Base-by-base conservation (phyloP, 139 green algal species). In the Chlamydomonas schloesseri region DNA sequence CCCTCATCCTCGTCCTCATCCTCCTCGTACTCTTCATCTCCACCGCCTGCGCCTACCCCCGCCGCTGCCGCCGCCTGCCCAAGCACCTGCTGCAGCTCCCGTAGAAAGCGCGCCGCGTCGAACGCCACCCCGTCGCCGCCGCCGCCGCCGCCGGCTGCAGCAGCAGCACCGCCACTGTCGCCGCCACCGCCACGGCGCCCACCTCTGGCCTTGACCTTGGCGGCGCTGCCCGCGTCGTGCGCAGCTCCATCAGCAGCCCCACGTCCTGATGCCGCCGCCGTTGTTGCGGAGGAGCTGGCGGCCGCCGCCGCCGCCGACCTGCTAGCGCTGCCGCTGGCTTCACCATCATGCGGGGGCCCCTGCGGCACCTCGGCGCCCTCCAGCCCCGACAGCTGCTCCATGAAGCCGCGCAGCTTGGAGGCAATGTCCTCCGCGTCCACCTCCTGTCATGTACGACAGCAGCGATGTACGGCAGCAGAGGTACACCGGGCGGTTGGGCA, bases 401-500 rank as follows among this genome's bases (percentile, higher is more conserved):
- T 73, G 65, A 92, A 92, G 18, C 31, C 57, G 0, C 71, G 62
- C 60, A 92, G 72, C 17, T 71, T 47, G 17, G 55, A 9, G 13
- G 78, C 82, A 26, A 92, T 71, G 11, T 72, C 71, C 0, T 73
- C 86, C 11, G 86, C 86, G n/a, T 92, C 89, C 17, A 92, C 73
- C 84, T 87, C 84, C 50, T 24, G 70, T 5, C 9, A 5, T 62
- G 55, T 15, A 58, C 53, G 15, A 65, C 57, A 20, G 57, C n/a
- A n/a, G n/a, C n/a, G n/a, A n/a, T n/a, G n/a, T n/a, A n/a, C n/a
- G n/a, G n/a, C n/a, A n/a, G n/a, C n/a, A n/a, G n/a, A n/a, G n/a
- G n/a, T n/a, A n/a, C n/a, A n/a, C n/a, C n/a, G n/a, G n/a, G n/a
- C n/a, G n/a, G n/a, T n/a, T n/a, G n/a, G n/a, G n/a, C n/a, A n/a